phyloP scores from a whole-genome alignment of 306 rosid species.

The Hippophae tibetana region DNA sequence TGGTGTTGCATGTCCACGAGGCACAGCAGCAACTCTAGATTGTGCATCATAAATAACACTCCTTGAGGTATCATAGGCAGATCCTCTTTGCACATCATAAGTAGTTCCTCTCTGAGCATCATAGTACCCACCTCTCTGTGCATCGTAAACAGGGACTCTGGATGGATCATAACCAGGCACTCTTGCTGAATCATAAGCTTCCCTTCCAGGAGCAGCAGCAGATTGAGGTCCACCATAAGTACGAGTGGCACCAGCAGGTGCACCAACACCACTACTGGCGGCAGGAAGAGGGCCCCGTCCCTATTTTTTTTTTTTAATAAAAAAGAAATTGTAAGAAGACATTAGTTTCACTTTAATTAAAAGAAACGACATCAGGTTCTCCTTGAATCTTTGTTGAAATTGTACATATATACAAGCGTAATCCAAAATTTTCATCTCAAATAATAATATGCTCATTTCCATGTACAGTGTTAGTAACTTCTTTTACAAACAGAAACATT shows the following conservation, averaged over 20 bases:
- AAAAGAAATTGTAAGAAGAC: neutral
- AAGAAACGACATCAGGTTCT: no score
- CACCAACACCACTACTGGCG: conserved; percentile 6
- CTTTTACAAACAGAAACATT: no score
- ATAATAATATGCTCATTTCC: no score
- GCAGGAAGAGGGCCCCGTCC: conserved; percentile 47
- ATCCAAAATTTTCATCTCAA: no score
- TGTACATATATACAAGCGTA: no score
- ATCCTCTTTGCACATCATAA: conserved; percentile 30
- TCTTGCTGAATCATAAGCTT: conserved; percentile 34
- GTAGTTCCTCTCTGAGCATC: conserved; percentile 24
- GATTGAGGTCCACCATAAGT: conserved; percentile 48
- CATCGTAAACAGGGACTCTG: neutral
- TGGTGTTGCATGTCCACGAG: conserved; percentile 43
- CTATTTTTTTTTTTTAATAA: conserved; percentile 22
- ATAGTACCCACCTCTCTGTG: conserved; percentile 29
- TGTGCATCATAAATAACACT: conserved; percentile 48
- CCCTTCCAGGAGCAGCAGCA: conserved; percentile 31
- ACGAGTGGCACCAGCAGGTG: conserved; percentile 18
- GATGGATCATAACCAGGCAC: no score
- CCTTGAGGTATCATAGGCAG: conserved; percentile 41
- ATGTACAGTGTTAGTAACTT: no score
- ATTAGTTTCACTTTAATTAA: neutral
- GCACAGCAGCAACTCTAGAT: conserved; percentile 47
- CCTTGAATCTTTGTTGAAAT: no score